These are phyloP conservation scores for Phyllosticta paracitricarpa DNA, from an alignment of 2,329 filamentous ascomycete species.

Conservation along the genomic window DNA sequence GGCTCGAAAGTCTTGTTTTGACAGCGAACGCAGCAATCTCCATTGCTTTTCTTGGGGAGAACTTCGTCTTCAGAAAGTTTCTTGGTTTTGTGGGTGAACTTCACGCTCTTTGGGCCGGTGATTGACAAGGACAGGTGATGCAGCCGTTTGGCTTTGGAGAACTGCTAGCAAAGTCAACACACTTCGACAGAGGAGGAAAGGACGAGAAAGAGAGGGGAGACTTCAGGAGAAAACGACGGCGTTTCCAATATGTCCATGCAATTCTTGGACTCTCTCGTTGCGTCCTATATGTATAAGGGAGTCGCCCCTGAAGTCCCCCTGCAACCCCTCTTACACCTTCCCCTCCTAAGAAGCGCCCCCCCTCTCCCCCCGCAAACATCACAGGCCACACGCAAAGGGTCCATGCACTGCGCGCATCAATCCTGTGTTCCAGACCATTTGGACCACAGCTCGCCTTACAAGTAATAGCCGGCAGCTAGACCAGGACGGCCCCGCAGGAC, in stretches of 20 bases:
- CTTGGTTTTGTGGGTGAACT: background rate
- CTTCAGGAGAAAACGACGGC: background rate
- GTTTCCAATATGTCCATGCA: background rate
- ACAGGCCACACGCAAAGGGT: background rate
- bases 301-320: background rate
- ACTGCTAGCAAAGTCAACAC: background rate
- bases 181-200: background rate
- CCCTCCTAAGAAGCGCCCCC: background rate
- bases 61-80: background rate
- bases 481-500: background rate
- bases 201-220: background rate
- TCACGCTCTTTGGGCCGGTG: background rate
- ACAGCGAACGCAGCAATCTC: background rate
- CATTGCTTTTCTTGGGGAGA: background rate
- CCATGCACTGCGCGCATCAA: background rate
- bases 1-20: background rate
- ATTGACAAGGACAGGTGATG: background rate
- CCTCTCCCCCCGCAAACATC: background rate
- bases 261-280: background rate
- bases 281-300: background rate
- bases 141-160: background rate
- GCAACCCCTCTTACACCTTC: background rate
- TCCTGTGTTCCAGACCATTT: background rate
- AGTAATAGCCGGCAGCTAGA: background rate
- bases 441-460: background rate